Conservation (phyloP, 371 early-diverging fungal species). For the Dichotomocladium elegans region DNA sequence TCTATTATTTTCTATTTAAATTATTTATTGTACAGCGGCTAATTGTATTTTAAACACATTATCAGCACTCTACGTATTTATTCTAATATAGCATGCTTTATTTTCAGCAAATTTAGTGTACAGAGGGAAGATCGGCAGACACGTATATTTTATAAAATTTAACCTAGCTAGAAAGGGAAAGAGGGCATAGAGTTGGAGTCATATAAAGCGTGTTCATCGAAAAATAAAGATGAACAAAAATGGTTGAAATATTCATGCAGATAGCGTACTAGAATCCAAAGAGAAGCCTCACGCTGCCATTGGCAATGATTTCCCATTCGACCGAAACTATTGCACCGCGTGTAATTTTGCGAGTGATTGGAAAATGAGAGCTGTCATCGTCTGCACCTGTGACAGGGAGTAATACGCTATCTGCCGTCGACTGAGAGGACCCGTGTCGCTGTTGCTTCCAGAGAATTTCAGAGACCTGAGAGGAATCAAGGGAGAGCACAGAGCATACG, state of each 20-base stretch:
- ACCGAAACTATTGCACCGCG: not conserved
- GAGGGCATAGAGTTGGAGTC: not conserved
- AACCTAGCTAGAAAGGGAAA: too few species aligned
- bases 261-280: not conserved
- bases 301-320: constrained; percentile 19
- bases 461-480: constrained; percentile 12
- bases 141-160: too few species aligned
- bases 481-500: constrained; percentile 13
- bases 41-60: too few species aligned
- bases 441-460: constrained; percentile 15
- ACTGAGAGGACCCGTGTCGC: not conserved
- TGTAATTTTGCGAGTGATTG: not conserved
- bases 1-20: too few species aligned
- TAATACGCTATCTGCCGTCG: not conserved
- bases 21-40: too few species aligned
- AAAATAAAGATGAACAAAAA: not conserved
- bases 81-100: too few species aligned
- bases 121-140: too few species aligned
- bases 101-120: too few species aligned
- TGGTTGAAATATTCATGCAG: not conserved
- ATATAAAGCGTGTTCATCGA: not conserved
- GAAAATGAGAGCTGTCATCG: not conserved
- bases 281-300: constrained; percentile 9
- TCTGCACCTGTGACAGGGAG: not conserved
- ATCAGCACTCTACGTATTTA: too few species aligned